A percentile compares a stretch with the other conserved stretches of the same genome.
Evolutionary conservation across 768 basidiomycete species (phyloP).

Genomic region (Podaxis sp.): DNA sequence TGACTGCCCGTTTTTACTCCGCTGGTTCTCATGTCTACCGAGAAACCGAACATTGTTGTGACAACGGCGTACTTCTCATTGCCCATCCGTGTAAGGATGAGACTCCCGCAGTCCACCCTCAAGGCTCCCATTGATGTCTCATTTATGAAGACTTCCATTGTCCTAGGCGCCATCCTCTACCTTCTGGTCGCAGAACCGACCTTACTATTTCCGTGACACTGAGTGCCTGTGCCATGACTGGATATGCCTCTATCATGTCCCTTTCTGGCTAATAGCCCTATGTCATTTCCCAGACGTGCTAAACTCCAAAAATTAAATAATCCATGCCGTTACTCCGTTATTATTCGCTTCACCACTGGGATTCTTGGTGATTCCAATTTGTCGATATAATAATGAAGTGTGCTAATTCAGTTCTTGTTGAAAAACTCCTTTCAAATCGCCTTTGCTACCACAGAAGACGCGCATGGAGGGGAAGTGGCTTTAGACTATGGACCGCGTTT

Average conservation of each 20-base stretch:
- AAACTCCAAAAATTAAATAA: not conserved
- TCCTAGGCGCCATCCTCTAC: not conserved
- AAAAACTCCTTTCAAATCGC: conserved; percentile 5
- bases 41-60: not conserved
- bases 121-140: not conserved
- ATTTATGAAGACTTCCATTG: conserved; percentile 7
- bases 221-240: not conserved
- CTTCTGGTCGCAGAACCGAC: not conserved
- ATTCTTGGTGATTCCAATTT: conserved; percentile 1
- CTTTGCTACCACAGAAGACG: not conserved
- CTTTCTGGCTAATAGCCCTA: not conserved
- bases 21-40: conserved; percentile 7
- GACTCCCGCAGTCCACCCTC: not conserved
- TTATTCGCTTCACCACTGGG: conserved; percentile 4
- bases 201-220: conserved; percentile 9
- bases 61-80: not conserved
- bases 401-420: not conserved
- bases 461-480: conserved; percentile 3
- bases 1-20: conserved; percentile 1
- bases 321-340: not conserved
- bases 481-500: not conserved
- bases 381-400: conserved; percentile 3
- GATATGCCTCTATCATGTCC: not conserved
- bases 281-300: not conserved
- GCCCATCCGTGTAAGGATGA: not conserved